A percentile compares a stretch with the other conserved stretches of the same genome.
Evolutionary conservation across 2,329 filamentous ascomycete genomes (phyloP).

Genomic region (Pseudodiploospora longispora): DNA sequence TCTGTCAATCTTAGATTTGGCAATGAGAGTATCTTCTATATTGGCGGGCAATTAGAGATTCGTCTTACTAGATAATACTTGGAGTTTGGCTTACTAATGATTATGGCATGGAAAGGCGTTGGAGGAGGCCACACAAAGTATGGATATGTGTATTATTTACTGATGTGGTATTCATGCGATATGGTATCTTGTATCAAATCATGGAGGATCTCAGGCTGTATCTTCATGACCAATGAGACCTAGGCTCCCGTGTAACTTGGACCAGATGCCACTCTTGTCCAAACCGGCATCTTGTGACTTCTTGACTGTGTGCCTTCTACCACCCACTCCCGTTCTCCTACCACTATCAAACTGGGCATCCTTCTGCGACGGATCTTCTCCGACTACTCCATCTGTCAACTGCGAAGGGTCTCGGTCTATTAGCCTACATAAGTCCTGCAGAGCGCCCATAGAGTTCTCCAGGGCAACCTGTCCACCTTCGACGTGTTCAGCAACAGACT

Average conservation of each 20-base stretch:
- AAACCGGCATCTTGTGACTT: constrained; percentile 10
- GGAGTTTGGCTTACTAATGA: constrained; percentile 1
- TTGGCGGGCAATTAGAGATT: constrained; percentile 38
- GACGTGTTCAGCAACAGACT: constrained; percentile 50
- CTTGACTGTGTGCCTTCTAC: constrained; percentile 8
- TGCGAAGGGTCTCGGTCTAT: constrained; percentile 31
- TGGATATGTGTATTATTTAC: no score
- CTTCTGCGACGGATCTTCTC: constrained; percentile 9
- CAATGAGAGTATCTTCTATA: constrained; percentile 71
- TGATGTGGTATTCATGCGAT: no score
- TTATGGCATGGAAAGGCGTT: background rate
- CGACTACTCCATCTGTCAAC: constrained; percentile 17
- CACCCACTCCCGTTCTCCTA: background rate
- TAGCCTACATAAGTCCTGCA: constrained; percentile 43
- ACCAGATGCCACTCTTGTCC: constrained; percentile 37
- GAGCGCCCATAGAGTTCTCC: constrained; percentile 39
- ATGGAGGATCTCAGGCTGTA: background rate
- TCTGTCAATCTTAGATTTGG: constrained; percentile 77
- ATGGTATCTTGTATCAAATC: constrained; percentile 1
- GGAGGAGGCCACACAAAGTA: background rate
- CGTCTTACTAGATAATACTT: no score
- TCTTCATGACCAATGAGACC: constrained; percentile 39
- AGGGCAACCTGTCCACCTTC: constrained; percentile 50
- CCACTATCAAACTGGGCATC: background rate
- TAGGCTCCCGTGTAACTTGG: constrained; percentile 43